Evolutionary conservation across 2,329 filamentous ascomycete genomes (phyloP).

Genomic region (Diaporthe velutina): DNA sequence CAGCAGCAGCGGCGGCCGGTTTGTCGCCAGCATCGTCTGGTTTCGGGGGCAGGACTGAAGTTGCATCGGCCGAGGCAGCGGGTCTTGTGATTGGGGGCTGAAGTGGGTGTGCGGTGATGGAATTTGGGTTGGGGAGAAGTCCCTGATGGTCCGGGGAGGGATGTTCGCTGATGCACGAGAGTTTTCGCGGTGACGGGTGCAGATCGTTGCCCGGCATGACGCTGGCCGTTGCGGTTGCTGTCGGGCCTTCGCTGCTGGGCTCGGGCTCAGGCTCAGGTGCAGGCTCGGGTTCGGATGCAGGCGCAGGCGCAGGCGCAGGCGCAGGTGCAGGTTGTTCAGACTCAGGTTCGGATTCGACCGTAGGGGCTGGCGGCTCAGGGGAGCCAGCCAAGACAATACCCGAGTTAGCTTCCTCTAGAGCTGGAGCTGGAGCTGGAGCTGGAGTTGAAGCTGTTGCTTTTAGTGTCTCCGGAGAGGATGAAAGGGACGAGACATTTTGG

Average conservation of each 20-base stretch:
- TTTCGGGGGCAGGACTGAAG: conserved; percentile 1
- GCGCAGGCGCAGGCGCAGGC: conserved; percentile 26
- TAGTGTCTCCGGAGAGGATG: conserved; percentile 15
- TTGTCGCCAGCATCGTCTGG: conserved; percentile 33
- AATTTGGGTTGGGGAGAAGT: neutral
- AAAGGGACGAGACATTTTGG: neutral
- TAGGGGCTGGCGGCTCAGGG: conserved; percentile 27
- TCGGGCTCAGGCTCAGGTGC: neutral
- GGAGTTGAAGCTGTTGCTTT: neutral
- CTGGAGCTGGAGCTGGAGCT: neutral
- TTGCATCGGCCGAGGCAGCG: conserved; percentile 14
- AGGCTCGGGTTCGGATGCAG: conserved; percentile 30
- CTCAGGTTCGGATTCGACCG: conserved; percentile 9
- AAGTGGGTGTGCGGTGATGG: conserved; percentile 24
- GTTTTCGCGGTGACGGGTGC: conserved; percentile 45
- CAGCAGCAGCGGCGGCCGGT: conserved; percentile 42
- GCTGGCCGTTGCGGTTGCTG: conserved; percentile 36
- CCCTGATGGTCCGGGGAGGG: conserved; percentile 41
- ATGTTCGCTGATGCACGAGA: conserved; percentile 52
- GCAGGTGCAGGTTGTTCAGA: conserved; percentile 15
- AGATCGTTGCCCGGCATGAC: conserved; percentile 51
- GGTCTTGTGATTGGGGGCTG: conserved; percentile 35
- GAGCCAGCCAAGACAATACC: conserved; percentile 9
- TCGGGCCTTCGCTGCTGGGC: conserved; percentile 41
- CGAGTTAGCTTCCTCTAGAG: neutral